Base-by-base conservation (phyloP, 306 rosid species). In the Spatholobus suberectus region DNA sequence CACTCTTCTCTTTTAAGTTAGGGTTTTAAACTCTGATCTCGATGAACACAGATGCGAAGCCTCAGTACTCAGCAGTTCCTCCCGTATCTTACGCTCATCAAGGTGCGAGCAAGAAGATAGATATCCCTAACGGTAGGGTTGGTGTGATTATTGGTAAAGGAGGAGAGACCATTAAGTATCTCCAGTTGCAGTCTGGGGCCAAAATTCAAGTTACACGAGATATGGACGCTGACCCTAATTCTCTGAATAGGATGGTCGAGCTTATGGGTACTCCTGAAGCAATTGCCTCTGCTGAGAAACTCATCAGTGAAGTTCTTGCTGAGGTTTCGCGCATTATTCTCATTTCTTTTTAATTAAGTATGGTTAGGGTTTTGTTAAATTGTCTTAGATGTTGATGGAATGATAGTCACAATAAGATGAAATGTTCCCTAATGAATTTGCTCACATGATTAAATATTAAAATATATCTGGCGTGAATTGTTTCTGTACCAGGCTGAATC, bases 71-170 rank as follows among this genome's bases (percentile, higher is more conserved):
- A 0, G 62, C 76, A 3, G 26, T 2, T 69, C 54, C 82, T 8
- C 52, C 27, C 1, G 88, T 88, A 54, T 88, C 94, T 2, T 92
- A 92, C 71, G 94, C 91, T 3, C 90, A 85, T 67, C 93, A 90
- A 69, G 92, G 94, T 52, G 24, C 96, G 2, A 92, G 91, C 88
- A 91, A 92, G 81, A 94, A 92, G 84, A 96, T 96, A 8, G 98
- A 92, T 0, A 84, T 94, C 66, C 99, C 99, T 1, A 96, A 94
- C 79, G 99, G 97, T 8, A 92, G 98, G 83, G 98, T 96, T 13
- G 99, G 99, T 70, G 98, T 96, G 5, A 94, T 96, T 70, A 94
- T 96, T 82, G 99, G 99, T 37, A 96, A 96, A 85, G 93, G 91
- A 4, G 99, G 99, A 23, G 99, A 96, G 83, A 96, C 99, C 32